Conservation (phyloP, 768 basidiomycete genomes). For the Tephrocybe sp. region DNA sequence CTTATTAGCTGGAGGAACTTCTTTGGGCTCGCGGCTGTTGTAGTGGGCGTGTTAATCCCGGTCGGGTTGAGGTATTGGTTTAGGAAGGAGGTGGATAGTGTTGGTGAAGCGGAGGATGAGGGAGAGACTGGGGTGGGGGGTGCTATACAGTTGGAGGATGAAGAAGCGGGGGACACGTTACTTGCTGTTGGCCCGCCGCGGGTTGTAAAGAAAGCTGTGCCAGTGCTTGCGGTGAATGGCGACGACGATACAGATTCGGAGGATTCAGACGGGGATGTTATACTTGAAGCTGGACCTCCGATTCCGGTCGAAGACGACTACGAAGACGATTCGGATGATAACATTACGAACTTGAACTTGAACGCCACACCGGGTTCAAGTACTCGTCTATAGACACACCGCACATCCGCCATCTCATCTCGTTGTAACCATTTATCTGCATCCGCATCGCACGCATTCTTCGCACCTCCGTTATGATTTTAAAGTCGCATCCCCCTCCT, state of each 20-base stretch:
- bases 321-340: conserved; percentile 9
- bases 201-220: conserved; percentile 36
- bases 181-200: conserved; percentile 57
- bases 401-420: neutral
- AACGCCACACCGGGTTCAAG: conserved; percentile 19
- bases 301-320: conserved; percentile 25
- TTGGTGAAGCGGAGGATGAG: conserved; percentile 34
- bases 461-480: too few relatives aligned
- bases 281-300: conserved; percentile 73
- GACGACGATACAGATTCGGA: conserved; percentile 40
- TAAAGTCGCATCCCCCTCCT: too few relatives aligned
- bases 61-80: conserved; percentile 88
- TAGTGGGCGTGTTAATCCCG: conserved; percentile 90
- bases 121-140: conserved; percentile 20
- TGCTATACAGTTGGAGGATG: conserved; percentile 20
- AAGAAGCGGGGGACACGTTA: conserved; percentile 43
- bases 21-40: conserved; percentile 79
- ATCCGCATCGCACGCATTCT: neutral
- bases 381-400: conserved; percentile 9
- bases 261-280: conserved; percentile 69
- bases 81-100: conserved; percentile 54
- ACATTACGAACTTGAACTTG: conserved; percentile 4
- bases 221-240: conserved; percentile 32
- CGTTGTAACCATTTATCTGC: neutral
- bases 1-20: conserved; percentile 92